Base-by-base conservation (phyloP, 2,329 filamentous ascomycete species). In the Emergomyces africanus region DNA sequence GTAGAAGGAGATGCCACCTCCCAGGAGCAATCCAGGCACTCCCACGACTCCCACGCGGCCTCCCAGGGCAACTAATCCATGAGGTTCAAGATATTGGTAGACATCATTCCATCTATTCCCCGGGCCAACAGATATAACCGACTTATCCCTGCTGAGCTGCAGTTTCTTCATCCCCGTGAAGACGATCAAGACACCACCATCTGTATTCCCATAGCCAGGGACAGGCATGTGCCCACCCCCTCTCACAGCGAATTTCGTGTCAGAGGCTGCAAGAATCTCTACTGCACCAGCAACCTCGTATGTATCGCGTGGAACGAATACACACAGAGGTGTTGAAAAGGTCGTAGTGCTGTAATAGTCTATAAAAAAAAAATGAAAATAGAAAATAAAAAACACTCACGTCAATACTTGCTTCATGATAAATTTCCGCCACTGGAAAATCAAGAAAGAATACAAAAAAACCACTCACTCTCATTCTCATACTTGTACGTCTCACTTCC, bases 1-100 rank as follows among this genome's bases (percentile, higher is more conserved):
- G 57, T 70, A 71, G 41, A 68, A 71, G 20, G 68, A 67, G 23
- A 70, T 60, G 3, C 72, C 71, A 42, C 72, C 72, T 42, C 72
- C 72, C 1, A 74, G 62, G 2, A 66, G 64, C 1, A 73, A 64
- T 4, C 72, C 73, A 0, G 67, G 69, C 3, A 75, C 69, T 3
- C 72, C 73, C 39, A 75, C 72, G 2, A 61, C 65, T 25, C 67
- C 67, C 8, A 67, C 60, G 6, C 73, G 66, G 8, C 71, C 72
- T 5, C 72, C 73, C 14, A 69, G 62, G 8, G 65, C 65, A 20
- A 67, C 64, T 0, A 74, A 57, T 2, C 66, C 67, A 6, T 69
- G 60, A 0, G 68, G 65, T 28, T 72, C 66, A 2, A 75, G 66
- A 1, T 64, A 62, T 5, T 62, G 53, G 55, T 74, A 74, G 5